Evolutionary conservation across 2,329 filamentous ascomycete species (phyloP), one percentile per base, ranked within the genome.

Genomic region (Penicillium vulpinum): DNA sequence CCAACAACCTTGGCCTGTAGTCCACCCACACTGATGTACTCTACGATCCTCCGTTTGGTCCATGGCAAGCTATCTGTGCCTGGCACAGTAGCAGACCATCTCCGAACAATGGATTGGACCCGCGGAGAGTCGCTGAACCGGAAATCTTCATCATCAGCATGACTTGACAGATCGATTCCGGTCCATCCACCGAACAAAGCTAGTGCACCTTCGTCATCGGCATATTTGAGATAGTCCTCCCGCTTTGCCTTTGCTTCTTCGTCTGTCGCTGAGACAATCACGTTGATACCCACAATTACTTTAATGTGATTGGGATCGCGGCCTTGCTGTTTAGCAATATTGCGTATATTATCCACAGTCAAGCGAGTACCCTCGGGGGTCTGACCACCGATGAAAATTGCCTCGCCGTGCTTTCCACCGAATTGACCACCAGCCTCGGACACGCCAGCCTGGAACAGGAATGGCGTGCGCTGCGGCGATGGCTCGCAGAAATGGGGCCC

Each of bases 161-260:
- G 35, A 16, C 21, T 11, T 22, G 52, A 49, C 5, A 54, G 36
- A 15, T 54, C 52, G 70, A 70, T 10, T 72, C 73, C 75, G 2
- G 71, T 70, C 76, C 76, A 79, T 15, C 76, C 76, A 2, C 76
- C 76, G 52, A 78, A 78, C 1, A 78, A 63, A 0, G 75, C 68
- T 6, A 74, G 67, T 0, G 73, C 70, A 2, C 76, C 76, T 52
- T 78, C 75, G 0, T 70, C 63, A 43, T 78, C 75, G 24, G 70
- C 74, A 45, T 77, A 77, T 15, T 68, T 64, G 16, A 75, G 59
- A 31, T 76, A 67, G 13, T 76, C 69, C 29, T 75, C 65, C 35
- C 71, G 75, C 55, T 77, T 77, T 11, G 70, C 68, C 45, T 73
- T 66, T 0, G 77, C 77, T 35, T 72, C 68, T 26, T 75, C 74